Evolutionary conservation across 345 rosid genomes (phyloP), one percentile per base, ranked within the genome.

Genomic region (Pugionium dolabratum): DNA sequence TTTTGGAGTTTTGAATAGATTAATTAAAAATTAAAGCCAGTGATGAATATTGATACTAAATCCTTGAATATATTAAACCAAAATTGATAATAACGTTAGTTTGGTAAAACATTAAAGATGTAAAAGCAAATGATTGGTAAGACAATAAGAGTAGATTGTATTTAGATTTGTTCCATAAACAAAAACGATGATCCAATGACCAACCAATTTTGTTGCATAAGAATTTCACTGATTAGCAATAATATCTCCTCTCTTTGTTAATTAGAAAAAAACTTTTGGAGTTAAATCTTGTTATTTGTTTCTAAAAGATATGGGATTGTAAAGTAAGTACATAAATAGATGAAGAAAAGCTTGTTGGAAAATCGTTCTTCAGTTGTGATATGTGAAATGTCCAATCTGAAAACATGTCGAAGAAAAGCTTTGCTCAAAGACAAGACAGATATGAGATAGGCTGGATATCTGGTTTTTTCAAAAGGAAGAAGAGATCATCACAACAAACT

Each of bases 361-460:
- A 28, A 4, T 45, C n/a, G 26, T 60, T 42, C 9, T 9, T 61
- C 6, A 53, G 25, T 52, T 4, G 6, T 6, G 7, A 44, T 52
- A 34, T 35, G 29, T 50, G 36, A 50, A 9, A 72, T 64, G 65
- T 18, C 3, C 43, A 62, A 66, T 30, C 2, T 11, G 52, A 59
- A 72, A 36, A 9, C 47, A 66, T 53, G 57, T 7, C 26, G 37
- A 41, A 65, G 42, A 72, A 64, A 42, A 80, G 75, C 52, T 79
- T 55, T 4, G 64, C 72, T 34, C 68, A 37, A 25, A 83, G 72
- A 64, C 53, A 72, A 50, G 64, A 80, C 75, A 76, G 83, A 70
- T 83, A 75, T 65, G 90, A 85, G 56, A 63, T 77, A 11, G 90
- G 94, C 9, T 85, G 96, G 62, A 26, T 54, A 4, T 76, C 67